Conservation (phyloP, 306 rosid genomes). For the Arachis hypogaea region DNA sequence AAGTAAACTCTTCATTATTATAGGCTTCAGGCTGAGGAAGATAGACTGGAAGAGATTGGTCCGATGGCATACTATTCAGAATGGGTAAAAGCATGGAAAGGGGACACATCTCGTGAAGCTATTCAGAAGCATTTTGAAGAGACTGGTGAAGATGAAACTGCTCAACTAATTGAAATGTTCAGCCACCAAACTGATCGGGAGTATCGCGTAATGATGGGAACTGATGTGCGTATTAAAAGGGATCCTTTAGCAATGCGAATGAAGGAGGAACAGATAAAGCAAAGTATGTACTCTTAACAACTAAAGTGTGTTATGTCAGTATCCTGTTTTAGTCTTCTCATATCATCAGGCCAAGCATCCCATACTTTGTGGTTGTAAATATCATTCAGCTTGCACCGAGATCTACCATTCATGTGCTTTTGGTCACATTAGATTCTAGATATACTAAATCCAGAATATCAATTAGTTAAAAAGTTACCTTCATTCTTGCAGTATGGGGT, state of each 20-base stretch:
- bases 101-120: conserved; percentile 83
- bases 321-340: conserved; percentile 24
- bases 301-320: conserved; percentile 33
- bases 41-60: conserved; percentile 68
- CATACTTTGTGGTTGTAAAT: neutral
- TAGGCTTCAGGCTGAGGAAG: conserved; percentile 89
- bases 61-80: conserved; percentile 84
- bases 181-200: conserved; percentile 82
- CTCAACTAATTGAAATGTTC: conserved; percentile 88
- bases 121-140: conserved; percentile 90
- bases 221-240: conserved; percentile 81
- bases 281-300: conserved; percentile 67
- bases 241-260: conserved; percentile 97
- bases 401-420: no score
- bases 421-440: no score
- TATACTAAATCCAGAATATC: conserved; percentile 17
- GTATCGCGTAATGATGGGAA: conserved; percentile 98
- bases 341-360: conserved; percentile 22
- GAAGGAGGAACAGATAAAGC: conserved; percentile 94
- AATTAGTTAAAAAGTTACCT: conserved; percentile 21
- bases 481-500: conserved; percentile 90
- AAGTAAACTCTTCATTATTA: conserved; percentile 29
- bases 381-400: neutral
- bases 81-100: conserved; percentile 95
- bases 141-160: conserved; percentile 86